These are phyloP conservation scores for Ceriops zippeliana DNA, from an alignment of 345 rosid species.

Conservation along the genomic window DNA sequence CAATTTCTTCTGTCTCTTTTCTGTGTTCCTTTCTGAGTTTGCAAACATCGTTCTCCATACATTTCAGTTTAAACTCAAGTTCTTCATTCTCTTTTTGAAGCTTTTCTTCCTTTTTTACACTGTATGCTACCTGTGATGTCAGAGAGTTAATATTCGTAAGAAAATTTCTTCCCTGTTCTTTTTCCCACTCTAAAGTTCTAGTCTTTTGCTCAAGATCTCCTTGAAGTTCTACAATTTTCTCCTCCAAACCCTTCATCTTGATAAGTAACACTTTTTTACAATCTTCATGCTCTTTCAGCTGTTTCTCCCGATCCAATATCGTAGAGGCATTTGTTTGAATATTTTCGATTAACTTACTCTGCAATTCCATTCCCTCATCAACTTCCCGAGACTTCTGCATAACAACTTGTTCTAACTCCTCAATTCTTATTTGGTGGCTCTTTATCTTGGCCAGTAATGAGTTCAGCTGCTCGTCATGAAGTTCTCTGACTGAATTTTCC, in stretches of 20 bases:
- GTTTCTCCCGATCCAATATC: conserved; percentile 21
- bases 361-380: conserved; percentile 46
- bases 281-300: conserved; percentile 38
- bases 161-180: conserved; percentile 32
- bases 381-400: conserved; percentile 40
- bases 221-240: conserved; percentile 36
- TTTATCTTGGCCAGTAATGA: conserved; percentile 22
- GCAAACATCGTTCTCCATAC: conserved; percentile 40
- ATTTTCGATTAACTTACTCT: conserved; percentile 33
- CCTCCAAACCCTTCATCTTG: conserved; percentile 39
- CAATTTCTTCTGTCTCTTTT: conserved; percentile 38
- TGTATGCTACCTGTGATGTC: conserved; percentile 8
- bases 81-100: conserved; percentile 40
- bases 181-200: conserved; percentile 28
- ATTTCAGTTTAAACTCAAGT: conserved; percentile 29
- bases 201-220: conserved; percentile 38
- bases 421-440: conserved; percentile 30
- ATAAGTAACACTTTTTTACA: conserved; percentile 32
- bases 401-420: conserved; percentile 33
- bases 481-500: conserved; percentile 30
- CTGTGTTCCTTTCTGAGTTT: conserved; percentile 39
- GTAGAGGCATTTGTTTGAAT: conserved; percentile 38
- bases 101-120: background rate
- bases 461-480: conserved; percentile 17
- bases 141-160: conserved; percentile 34